Base-by-base conservation (phyloP, 1,284 basidiomycete genomes). In the Ceratobasidium sp. region DNA sequence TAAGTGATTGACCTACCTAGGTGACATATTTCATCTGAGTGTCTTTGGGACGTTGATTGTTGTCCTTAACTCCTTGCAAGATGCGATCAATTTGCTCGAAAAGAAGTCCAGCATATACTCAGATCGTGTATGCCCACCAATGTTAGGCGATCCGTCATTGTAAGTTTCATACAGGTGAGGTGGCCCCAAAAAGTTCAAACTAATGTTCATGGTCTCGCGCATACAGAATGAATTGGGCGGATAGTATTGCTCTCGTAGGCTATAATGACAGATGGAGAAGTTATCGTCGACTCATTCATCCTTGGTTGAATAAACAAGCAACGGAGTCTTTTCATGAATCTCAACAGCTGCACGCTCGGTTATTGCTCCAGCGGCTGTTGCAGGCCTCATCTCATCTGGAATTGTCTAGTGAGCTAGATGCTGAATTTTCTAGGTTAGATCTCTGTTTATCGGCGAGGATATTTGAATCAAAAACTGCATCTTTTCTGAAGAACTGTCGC, bases 31-130 rank as follows among this genome's bases (percentile, higher is more conserved):
- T 10, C 84, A 86, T 77, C 69, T 88, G 33, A 81, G 85, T 42
- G 81, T 85, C 7, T 81, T 84, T 1, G 86, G 86, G 0, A 85
- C 82, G 4, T 83, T 83, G 1, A 82, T 88, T 46, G 79, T 89
- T 63, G 81, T 89, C 10, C 81, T 89, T n/a, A 86, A 87, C 76
- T 85, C 86, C 5, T 55, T 81, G 0, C 83, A 86, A 61, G 84
- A 84, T 0, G 84, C 84, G 0, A 81, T 81, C 0, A 88, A 88
- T 20, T 81, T 89, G 10, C 81, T 89, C 58, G 87, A 88, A 53
- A 86, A 84, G 77, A 82, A 85, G 9, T 86, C 86, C 0, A 82
- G 84, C 0, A 85, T 84, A 6, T 88, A 88, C 82, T 89, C 86
- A 6, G 84, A 83, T 66, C 84, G 87, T 71, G 58, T 78, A 83